Conservation (phyloP, 345 rosid species). For the Brassica rapa region DNA sequence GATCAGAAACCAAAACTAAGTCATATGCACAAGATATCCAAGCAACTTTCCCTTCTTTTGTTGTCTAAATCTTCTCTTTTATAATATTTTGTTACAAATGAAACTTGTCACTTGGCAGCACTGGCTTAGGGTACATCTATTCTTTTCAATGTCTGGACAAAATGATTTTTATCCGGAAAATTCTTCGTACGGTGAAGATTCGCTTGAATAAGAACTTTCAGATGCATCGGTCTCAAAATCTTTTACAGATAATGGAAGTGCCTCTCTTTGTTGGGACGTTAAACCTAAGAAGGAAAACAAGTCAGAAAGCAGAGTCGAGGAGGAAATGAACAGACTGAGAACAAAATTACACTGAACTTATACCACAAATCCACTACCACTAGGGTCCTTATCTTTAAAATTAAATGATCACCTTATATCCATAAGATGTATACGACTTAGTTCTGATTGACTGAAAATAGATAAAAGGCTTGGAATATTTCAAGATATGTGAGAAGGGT, state of each 20-base stretch:
- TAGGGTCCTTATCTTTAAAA: background rate
- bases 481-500: background rate
- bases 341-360: background rate
- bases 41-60: too few species aligned
- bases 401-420: background rate
- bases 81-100: too few species aligned
- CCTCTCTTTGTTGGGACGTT: constrained; percentile 66
- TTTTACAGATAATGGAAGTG: constrained; percentile 72
- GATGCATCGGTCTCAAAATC: constrained; percentile 50
- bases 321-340: background rate
- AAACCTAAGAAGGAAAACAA: constrained; percentile 57
- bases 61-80: too few species aligned
- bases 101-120: too few species aligned
- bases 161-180: constrained; percentile 39
- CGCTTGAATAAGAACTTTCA: constrained; percentile 73
- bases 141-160: background rate
- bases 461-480: background rate
- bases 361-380: background rate
- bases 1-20: too few species aligned
- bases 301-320: constrained; percentile 4
- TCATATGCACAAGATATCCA: too few species aligned
- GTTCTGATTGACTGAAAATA: too few species aligned
- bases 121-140: too few species aligned
- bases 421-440: background rate
- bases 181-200: constrained; percentile 80